Base-by-base conservation (phyloP, 2,329 filamentous ascomycete genomes). In the Cyclaneusma minus region DNA sequence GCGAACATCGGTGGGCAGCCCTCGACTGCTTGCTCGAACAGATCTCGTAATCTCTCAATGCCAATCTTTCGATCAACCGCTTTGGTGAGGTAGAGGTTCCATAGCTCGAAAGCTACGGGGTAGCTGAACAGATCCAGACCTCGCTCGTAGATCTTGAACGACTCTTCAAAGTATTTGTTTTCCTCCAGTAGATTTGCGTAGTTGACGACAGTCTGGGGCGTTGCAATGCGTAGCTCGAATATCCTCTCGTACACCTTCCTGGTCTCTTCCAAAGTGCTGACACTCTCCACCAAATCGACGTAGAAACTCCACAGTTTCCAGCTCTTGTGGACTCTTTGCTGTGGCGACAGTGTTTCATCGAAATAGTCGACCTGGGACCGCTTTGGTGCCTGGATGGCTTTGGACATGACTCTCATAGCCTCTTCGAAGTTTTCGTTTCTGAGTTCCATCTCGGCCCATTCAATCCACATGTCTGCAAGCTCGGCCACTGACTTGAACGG, bases 261-360 rank as follows among this genome's bases (percentile, higher is more conserved):
- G 0, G 87, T 94, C 52, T 95, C 87, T 13, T 93, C 84, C 10
- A 98, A 55, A 0, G 79, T 82, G 34, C 80, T 77, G 16, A 94
- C 85, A 49, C 84, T 93, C 51, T 98, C 89, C 3, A 98, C 85
- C 2, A 98, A 68, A 49, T 98, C 89, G 21, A 98, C 85, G 43
- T 98, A 98, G 59, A 98, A 98, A 53, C 84, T 93, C 89, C 89
- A 98, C 7, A 98, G 57, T 51, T 95, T 98, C 89, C 89, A 98
- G 48, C 83, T 93, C 62, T 98, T 98, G 58, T 98, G 89, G 3
- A 98, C 81, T 35, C 91, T 71, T 56, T 95, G 89, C 49, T 98
- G 89, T 4, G 89, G 87, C 2, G 83, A 84, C 5, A 98, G 59
- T 0, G 70, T 83, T 48, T 98, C 91, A 48, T 98, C 89, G 45